A percentile compares a stretch with the other conserved stretches of the same genome.
Conservation (phyloP, 257 asterid species). For the Solanum habrochaites region DNA sequence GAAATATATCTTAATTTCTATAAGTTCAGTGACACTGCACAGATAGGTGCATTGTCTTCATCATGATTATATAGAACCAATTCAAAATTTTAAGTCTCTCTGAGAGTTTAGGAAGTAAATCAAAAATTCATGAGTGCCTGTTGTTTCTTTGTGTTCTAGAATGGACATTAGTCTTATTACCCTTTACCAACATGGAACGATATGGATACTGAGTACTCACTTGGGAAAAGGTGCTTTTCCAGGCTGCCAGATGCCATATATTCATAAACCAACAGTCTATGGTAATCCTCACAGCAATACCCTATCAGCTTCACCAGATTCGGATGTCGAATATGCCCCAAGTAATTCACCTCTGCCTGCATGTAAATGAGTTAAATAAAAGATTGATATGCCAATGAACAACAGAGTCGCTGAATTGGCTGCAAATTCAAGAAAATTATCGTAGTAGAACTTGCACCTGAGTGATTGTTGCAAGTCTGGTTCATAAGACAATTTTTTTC, state of each 20-base stretch:
- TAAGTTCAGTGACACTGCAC: neutral
- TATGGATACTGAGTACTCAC: constrained; percentile 35
- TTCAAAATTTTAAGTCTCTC: neutral
- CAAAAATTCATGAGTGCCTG: neutral
- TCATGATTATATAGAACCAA: neutral
- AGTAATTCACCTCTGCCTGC: constrained; percentile 91
- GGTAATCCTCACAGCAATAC: constrained; percentile 85
- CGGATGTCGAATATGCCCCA: constrained; percentile 79
- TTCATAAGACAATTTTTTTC: neutral
- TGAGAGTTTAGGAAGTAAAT: neutral
- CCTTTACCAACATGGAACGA: neutral
- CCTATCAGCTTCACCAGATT: constrained; percentile 87
- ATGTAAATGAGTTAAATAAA: neutral
- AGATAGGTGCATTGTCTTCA: neutral
- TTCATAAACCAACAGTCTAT: constrained; percentile 80
- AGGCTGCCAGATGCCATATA: constrained; percentile 94
- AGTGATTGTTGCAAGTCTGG: neutral
- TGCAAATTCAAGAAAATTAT: neutral
- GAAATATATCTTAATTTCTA: neutral
- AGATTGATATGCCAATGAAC: neutral
- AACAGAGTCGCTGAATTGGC: neutral
- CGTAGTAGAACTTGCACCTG: neutral
- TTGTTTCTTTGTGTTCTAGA: neutral
- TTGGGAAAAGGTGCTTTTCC: constrained; percentile 69
- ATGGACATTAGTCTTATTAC: neutral